Evolutionary conservation across 1,284 basidiomycete species (phyloP).

Genomic region (Pseudozyma hubeiensis): DNA sequence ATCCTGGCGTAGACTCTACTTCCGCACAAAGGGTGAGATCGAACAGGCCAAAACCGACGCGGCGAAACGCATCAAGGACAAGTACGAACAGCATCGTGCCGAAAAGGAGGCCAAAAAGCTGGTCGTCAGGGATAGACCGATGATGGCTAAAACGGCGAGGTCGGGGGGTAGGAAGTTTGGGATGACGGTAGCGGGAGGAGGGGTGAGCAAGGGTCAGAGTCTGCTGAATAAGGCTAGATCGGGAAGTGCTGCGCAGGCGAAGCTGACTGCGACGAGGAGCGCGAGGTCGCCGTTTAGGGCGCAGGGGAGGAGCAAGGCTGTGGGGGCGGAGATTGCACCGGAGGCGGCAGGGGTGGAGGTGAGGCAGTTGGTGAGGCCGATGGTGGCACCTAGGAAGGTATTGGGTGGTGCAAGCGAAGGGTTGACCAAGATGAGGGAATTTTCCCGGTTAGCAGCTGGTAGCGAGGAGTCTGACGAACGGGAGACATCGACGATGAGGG

Average conservation of each 20-base stretch:
- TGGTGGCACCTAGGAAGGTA: slow-evolving; percentile 43
- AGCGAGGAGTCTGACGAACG: background rate
- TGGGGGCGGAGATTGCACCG: slow-evolving; percentile 28
- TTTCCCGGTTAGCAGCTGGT: slow-evolving; percentile 10
- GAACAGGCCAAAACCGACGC: slow-evolving; percentile 54
- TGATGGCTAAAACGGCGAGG: slow-evolving; percentile 22
- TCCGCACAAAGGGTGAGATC: slow-evolving; percentile 48
- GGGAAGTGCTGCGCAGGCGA: slow-evolving; percentile 37
- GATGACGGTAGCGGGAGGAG: background rate
- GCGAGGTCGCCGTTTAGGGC: slow-evolving; percentile 8
- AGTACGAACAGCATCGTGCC: slow-evolving; percentile 57
- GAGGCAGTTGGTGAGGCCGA: slow-evolving; percentile 22
- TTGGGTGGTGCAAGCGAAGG: slow-evolving; percentile 28
- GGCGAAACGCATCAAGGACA: slow-evolving; percentile 54
- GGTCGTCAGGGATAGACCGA: slow-evolving; percentile 47
- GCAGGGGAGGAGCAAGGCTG: slow-evolving; percentile 31
- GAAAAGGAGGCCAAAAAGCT: slow-evolving; percentile 58
- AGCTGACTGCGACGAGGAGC: slow-evolving; percentile 26
- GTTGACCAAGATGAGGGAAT: slow-evolving; percentile 21
- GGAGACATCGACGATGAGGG: too few relatives aligned
- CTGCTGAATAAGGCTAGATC: slow-evolving; percentile 43
- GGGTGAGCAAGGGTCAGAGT: slow-evolving; percentile 48
- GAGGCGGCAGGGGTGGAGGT: slow-evolving; percentile 15
- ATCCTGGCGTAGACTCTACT: slow-evolving; percentile 55
- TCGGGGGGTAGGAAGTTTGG: slow-evolving; percentile 22